Conservation (phyloP, 1,284 basidiomycete genomes). For the Pseudozyma thailandica region DNA sequence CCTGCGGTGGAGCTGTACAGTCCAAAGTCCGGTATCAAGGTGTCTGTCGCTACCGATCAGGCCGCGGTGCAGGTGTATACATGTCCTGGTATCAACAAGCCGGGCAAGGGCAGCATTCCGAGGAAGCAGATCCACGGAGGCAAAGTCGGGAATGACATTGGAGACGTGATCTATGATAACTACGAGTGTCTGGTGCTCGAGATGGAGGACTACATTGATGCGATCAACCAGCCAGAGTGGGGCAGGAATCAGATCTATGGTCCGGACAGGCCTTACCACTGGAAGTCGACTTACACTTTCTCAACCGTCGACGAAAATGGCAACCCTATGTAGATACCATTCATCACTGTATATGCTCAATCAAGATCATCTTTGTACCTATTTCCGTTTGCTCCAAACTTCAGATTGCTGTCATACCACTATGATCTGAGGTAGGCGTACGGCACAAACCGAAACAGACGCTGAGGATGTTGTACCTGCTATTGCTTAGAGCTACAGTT, state of each 20-base stretch:
- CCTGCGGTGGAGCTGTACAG: slow-evolving; percentile 55
- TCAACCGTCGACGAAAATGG: slow-evolving; percentile 46
- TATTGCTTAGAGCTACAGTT: slow-evolving; percentile 24
- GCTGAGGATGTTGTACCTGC: background rate
- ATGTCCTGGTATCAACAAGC: slow-evolving; percentile 44
- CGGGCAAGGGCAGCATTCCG: slow-evolving; percentile 54
- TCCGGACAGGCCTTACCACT: slow-evolving; percentile 52
- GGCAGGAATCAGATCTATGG: slow-evolving; percentile 55
- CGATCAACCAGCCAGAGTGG: slow-evolving; percentile 58
- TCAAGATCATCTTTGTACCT: background rate
- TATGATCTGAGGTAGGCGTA: no score
- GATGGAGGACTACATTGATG: slow-evolving; percentile 62
- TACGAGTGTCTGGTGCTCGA: slow-evolving; percentile 58
- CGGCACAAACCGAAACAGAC: no score
- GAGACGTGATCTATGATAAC: slow-evolving; percentile 55
- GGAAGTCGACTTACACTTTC: slow-evolving; percentile 59
- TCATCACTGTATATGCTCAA: background rate
- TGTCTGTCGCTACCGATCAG: slow-evolving; percentile 53
- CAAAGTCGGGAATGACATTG: slow-evolving; percentile 44
- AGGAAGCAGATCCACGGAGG: slow-evolving; percentile 61
- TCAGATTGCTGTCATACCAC: no score
- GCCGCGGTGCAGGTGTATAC: slow-evolving; percentile 60
- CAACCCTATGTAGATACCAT: background rate
- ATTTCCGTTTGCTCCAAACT: no score
- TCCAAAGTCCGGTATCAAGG: slow-evolving; percentile 55